These are phyloP conservation scores for Caloboletus firmus DNA, from an alignment of 1,284 basidiomycete species.

Conservation along the genomic window DNA sequence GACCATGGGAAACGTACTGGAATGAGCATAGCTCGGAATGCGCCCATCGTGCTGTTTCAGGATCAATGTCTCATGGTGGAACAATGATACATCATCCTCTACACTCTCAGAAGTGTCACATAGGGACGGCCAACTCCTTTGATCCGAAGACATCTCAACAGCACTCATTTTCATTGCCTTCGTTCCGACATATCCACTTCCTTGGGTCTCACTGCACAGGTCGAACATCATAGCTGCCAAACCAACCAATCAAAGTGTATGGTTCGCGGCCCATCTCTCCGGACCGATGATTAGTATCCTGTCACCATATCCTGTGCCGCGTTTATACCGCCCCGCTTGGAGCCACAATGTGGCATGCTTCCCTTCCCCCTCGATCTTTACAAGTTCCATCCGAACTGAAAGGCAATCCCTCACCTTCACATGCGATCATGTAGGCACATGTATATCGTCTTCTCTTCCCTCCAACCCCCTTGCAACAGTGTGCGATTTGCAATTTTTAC, in stretches of 20 bases:
- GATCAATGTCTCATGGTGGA: conserved; percentile 5
- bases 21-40: background rate
- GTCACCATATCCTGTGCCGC: conserved; percentile 3
- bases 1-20: conserved; percentile 17
- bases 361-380: conserved; percentile 11
- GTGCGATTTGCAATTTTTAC: conserved; percentile 20
- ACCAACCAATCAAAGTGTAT: background rate
- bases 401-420: conserved; percentile 17
- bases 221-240: background rate
- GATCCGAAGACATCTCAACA: conserved; percentile 16
- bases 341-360: conserved; percentile 11
- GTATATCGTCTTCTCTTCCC: conserved; percentile 4
- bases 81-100: conserved; percentile 1
- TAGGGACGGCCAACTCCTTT: background rate
- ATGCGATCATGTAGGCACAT: conserved; percentile 10
- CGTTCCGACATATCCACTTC: conserved; percentile 5
- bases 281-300: background rate
- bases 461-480: conserved; percentile 1
- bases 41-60: conserved; percentile 1
- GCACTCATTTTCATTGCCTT: background rate
- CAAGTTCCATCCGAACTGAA: conserved; percentile 30
- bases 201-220: background rate
- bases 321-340: conserved; percentile 1
- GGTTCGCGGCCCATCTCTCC: background rate
- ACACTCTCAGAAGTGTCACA: background rate